Evolutionary conservation across 352 stramenopile species (phyloP).

Genomic region (Phytophthora ramorum): DNA sequence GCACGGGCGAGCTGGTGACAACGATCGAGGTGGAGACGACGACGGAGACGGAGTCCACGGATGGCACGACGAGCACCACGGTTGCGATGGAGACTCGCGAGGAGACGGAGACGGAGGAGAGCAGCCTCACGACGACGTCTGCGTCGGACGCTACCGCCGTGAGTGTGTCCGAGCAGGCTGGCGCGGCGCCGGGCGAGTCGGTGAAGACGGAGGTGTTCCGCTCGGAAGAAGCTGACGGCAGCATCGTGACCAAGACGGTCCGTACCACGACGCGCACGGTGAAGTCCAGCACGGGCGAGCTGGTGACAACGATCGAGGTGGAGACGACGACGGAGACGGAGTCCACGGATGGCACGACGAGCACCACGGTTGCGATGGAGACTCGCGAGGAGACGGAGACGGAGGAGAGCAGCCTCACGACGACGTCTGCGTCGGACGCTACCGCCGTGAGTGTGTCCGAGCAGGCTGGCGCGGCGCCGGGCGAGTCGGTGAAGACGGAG

Average conservation of each 20-base stretch:
- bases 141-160: not conserved
- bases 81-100: not conserved
- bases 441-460: not conserved
- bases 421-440: not conserved
- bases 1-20: not conserved
- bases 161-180: not conserved
- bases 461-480: not conserved
- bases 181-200: not conserved
- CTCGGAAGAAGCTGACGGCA: not conserved
- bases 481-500: not conserved
- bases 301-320: not conserved
- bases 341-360: not conserved
- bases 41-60: not conserved
- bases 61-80: not conserved
- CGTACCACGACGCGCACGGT: not conserved
- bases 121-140: not conserved
- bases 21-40: not conserved
- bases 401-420: not conserved
- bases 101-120: not conserved
- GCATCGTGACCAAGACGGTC: not conserved
- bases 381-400: not conserved
- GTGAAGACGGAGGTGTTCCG: not conserved
- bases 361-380: not conserved
- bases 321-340: not conserved
- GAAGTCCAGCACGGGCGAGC: not conserved